These are phyloP conservation scores for Furcasterigmium sp. DNA, from an alignment of 2,329 filamentous ascomycete species.

Conservation along the genomic window DNA sequence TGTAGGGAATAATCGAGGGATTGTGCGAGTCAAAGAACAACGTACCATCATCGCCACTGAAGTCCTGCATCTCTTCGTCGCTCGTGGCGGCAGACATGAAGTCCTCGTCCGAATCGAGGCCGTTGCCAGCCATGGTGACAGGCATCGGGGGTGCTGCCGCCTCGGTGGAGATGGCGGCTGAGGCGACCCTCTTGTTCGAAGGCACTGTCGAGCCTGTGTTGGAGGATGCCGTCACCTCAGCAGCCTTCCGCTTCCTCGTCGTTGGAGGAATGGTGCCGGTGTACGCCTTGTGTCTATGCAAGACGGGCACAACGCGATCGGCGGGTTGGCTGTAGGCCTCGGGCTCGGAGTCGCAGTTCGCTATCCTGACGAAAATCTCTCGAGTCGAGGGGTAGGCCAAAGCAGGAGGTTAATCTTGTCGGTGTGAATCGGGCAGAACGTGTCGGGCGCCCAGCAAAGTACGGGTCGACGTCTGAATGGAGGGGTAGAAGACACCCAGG, in stretches of 20 bases:
- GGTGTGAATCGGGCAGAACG: too few relatives aligned
- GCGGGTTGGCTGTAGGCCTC: too few relatives aligned
- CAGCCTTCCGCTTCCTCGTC: conserved; percentile 58
- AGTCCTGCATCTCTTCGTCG: conserved; percentile 68
- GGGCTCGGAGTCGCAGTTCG: too few relatives aligned
- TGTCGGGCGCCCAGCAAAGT: too few relatives aligned
- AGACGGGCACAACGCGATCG: too few relatives aligned
- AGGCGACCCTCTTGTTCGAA: conserved; percentile 51
- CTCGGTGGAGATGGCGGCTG: conserved; percentile 33
- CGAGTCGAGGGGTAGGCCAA: too few relatives aligned
- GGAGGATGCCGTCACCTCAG: conserved; percentile 57
- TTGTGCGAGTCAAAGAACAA: conserved; percentile 3
- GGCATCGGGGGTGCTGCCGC: conserved; percentile 51
- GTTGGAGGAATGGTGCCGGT: conserved; percentile 53
- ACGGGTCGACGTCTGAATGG: too few relatives aligned
- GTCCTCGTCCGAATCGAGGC: conserved; percentile 95
- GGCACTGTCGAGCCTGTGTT: conserved; percentile 29
- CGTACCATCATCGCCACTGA: conserved; percentile 63
- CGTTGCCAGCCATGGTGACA: conserved; percentile 46
- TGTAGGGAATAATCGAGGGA: too few relatives aligned
- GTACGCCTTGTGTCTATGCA: not conserved
- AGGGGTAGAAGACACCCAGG: too few relatives aligned
- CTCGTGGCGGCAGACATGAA: conserved; percentile 82
- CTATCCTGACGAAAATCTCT: too few relatives aligned
- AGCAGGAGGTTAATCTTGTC: too few relatives aligned